Percentiles rank a stretch among this genome's conserved stretches.
phyloP scores from a whole-genome alignment of 441 rosid species.

The Mallotus japonicus region DNA sequence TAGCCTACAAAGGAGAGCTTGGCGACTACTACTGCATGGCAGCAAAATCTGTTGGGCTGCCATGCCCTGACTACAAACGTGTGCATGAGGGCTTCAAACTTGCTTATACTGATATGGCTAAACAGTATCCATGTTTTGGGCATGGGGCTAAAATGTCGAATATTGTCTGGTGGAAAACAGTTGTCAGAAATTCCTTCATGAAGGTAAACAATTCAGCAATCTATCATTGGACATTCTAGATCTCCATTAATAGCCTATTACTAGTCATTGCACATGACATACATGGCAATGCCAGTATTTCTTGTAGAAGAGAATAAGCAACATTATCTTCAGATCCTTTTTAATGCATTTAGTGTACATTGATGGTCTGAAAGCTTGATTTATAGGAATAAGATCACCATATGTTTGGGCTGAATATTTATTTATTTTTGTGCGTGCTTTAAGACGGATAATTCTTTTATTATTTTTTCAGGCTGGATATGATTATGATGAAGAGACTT shows the following conservation, averaged over 20 bases:
- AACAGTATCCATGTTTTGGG: conserved; percentile 87
- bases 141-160: conserved; percentile 78
- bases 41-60: conserved; percentile 83
- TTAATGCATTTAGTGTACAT: too few relatives aligned
- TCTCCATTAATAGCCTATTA: not conserved
- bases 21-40: conserved; percentile 99
- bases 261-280: not conserved
- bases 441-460: not conserved
- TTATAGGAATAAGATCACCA: not conserved
- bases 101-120: conserved; percentile 93
- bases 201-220: conserved; percentile 40
- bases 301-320: not conserved
- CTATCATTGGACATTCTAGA: not conserved
- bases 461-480: conserved; percentile 75
- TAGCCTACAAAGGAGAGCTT: conserved; percentile 96
- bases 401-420: not conserved
- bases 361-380: too few relatives aligned
- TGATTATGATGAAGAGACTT: conserved; percentile 87
- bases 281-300: not conserved
- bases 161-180: conserved; percentile 88
- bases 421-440: not conserved
- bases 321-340: not conserved
- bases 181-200: conserved; percentile 80
- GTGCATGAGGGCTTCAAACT: conserved; percentile 87
- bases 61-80: conserved; percentile 94